Conservation (phyloP, 1,139 yeast genomes). For the Nadsonia starkeyi-henricii region DNA sequence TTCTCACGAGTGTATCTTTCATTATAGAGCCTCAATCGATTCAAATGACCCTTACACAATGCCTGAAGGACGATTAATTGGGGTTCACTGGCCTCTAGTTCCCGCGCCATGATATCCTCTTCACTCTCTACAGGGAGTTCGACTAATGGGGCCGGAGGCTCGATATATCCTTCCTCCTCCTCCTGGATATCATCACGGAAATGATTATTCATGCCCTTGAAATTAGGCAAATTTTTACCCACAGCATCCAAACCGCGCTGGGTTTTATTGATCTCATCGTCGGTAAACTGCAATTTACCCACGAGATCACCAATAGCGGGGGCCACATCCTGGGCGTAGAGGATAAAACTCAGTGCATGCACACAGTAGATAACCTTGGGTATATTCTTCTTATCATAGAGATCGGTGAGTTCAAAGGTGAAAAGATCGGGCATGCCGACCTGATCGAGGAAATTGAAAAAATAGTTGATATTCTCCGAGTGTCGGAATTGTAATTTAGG, state of each 20-base stretch:
- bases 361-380: conserved; percentile 92
- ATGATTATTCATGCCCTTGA: conserved; percentile 27
- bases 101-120: conserved; percentile 22
- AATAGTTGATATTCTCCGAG: conserved; percentile 82
- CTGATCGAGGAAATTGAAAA: conserved; percentile 56
- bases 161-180: too few relatives aligned
- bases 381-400: conserved; percentile 81
- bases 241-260: conserved; percentile 46
- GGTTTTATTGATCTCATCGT: conserved; percentile 54
- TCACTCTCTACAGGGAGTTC: conserved; percentile 14
- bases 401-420: conserved; percentile 79
- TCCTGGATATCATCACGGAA: conserved; percentile 15
- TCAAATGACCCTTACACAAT: conserved; percentile 21
- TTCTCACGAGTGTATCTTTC: too few relatives aligned
- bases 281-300: conserved; percentile 47
- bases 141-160: conserved; percentile 8
- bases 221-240: conserved; percentile 29
- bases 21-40: too few relatives aligned
- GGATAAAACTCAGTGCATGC: conserved; percentile 72
- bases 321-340: conserved; percentile 39
- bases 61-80: conserved; percentile 26
- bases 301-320: conserved; percentile 54
- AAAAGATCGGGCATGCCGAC: conserved; percentile 73
- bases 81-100: conserved; percentile 15
- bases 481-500: conserved; percentile 70